Base-by-base conservation (phyloP, 768 basidiomycete genomes). In the Suillus subalutaceus region DNA sequence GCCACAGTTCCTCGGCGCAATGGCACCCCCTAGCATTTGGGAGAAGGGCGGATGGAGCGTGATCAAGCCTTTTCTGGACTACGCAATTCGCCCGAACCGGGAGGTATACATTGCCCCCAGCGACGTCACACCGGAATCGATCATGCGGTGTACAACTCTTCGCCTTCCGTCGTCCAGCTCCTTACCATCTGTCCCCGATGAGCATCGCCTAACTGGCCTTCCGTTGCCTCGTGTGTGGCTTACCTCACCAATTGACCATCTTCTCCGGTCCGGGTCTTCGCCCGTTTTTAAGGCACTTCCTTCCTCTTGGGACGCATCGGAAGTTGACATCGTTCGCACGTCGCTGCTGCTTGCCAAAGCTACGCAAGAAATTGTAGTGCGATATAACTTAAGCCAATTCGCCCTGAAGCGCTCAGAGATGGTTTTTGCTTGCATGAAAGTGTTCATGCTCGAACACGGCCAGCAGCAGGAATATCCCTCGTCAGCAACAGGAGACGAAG, bases 361-460 rank as follows among this genome's bases (percentile, higher is more conserved):
- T 16, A 77, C 81, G 12, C 83, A 84, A 38, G 80, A 85, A 55
- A 75, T 85, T 6, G 71, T 90, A 40, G 68, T 72, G 18, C 73
- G 72, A 12, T 83, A 83, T 71, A 80, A 81, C 1, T 77, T 88
- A 43, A 67, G 63, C 1, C 66, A 71, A 30, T 84, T 86, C 40
- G 69, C 62, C 35, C 61, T 68, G 6, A 20, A 52, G 26, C 66
- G 72, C 0, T 68, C 71, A 16, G 72, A 80, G 9, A 74, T 88
- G 9, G 81, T 91, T 6, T 90, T 96, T 70, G 86, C 84, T 23
- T 91, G 94, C 68, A 96, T 97, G 93, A 93, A 93, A 69, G 87
- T 97, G 18, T 95, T 94, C 78, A 96, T 97, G 95, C 86, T 99
- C 37, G 96, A 99, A 75, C 93, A 97, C 73, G 93, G 86, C 1